These are phyloP conservation scores for Dendrobium chrysotoxum DNA, from an alignment of 106 monocot genomes.

Conservation along the genomic window DNA sequence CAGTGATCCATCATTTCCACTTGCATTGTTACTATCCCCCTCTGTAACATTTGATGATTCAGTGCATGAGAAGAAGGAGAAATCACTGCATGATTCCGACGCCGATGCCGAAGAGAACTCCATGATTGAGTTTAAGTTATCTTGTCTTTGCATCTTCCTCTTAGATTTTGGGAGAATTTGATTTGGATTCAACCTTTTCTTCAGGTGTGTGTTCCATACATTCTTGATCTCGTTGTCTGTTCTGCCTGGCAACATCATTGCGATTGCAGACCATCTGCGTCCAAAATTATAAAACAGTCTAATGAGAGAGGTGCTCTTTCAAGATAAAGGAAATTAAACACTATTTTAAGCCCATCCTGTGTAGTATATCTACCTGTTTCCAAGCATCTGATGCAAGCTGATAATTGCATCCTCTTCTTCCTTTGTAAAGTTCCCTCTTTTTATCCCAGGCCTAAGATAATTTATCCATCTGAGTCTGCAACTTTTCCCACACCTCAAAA, in stretches of 20 bases:
- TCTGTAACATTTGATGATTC: background rate
- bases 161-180: background rate
- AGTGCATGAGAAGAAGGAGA: background rate
- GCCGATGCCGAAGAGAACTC: background rate
- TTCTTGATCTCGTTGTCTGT: constrained; percentile 3
- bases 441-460: constrained; percentile 39
- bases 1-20: background rate
- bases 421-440: constrained; percentile 38
- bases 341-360: background rate
- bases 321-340: background rate
- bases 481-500: constrained; percentile 47
- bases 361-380: constrained; percentile 29
- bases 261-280: background rate
- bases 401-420: constrained; percentile 47
- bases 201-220: background rate
- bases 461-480: constrained; percentile 47
- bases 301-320: too few relatives aligned
- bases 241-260: background rate
- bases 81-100: background rate
- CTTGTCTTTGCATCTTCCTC: background rate
- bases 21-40: background rate
- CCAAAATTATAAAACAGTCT: background rate
- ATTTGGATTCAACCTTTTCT: background rate
- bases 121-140: background rate
- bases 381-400: constrained; percentile 29